A percentile compares a stretch with the other conserved stretches of the same genome.
Conservation (phyloP, 2,329 filamentous ascomycete species). For the Hymenoscyphus occultus region DNA sequence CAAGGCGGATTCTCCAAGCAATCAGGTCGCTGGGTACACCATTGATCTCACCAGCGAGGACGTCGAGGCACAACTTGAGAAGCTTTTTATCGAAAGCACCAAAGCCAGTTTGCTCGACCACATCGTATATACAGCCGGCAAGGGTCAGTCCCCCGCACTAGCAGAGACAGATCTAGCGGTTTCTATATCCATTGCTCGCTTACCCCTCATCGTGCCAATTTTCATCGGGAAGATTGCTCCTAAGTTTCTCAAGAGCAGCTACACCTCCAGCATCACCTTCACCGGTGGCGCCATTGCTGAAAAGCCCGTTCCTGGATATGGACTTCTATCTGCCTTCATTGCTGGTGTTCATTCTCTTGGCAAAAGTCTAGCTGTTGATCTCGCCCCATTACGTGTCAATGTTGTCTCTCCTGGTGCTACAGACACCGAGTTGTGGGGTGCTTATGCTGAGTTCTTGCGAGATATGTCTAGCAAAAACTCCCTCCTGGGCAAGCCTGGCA, state of each 20-base stretch:
- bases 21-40: no score
- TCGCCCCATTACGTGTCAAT: conserved; percentile 62
- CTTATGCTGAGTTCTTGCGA: no score
- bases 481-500: no score
- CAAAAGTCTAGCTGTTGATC: conserved; percentile 56
- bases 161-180: no score
- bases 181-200: no score
- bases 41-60: no score
- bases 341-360: conserved; percentile 51
- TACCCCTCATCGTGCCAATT: no score
- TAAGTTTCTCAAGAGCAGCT: no score
- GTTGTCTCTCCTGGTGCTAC: conserved; percentile 54
- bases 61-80: no score
- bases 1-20: conserved; percentile 40
- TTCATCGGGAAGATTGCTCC: no score
- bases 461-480: no score
- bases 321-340: conserved; percentile 45
- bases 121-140: conserved; percentile 24
- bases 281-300: conserved; percentile 21
- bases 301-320: conserved; percentile 38
- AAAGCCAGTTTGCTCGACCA: conserved; percentile 17
- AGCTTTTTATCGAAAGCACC: no score
- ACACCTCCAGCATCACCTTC: not conserved
- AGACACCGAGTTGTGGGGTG: conserved; percentile 40
- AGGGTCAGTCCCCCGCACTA: not conserved